Percentiles rank a stretch among this genome's conserved stretches.
phyloP scores from a whole-genome alignment of 192 early-diverging fungal species.

The Dispira simplex region DNA sequence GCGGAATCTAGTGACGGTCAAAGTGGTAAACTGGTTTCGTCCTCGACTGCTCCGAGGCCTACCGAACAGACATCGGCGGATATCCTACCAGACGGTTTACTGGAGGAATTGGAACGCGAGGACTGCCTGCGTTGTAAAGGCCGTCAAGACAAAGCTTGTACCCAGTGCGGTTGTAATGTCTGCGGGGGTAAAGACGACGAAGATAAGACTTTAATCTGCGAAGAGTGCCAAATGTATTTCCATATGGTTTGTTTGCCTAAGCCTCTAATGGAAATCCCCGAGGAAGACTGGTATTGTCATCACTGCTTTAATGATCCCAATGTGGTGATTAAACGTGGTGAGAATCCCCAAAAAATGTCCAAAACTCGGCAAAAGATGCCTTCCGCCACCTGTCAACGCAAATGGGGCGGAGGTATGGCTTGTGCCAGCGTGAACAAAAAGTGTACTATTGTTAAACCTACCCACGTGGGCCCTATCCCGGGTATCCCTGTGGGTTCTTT shows the following conservation, averaged over 20 bases:
- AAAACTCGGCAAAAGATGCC: slow-evolving; percentile 30
- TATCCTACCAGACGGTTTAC: too few species aligned
- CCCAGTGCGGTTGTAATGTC: slow-evolving; percentile 29
- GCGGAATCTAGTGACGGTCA: too few species aligned
- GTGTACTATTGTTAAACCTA: slow-evolving; percentile 22
- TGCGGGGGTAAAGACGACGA: slow-evolving; percentile 38
- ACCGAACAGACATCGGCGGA: too few species aligned
- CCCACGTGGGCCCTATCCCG: slow-evolving; percentile 36
- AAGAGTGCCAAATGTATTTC: slow-evolving; percentile 38
- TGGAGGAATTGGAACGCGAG: not conserved
- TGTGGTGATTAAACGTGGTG: slow-evolving; percentile 19
- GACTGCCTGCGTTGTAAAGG: slow-evolving; percentile 25
- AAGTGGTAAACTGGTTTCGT: not conserved
- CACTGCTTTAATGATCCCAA: slow-evolving; percentile 29
- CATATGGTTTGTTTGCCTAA: slow-evolving; percentile 32
- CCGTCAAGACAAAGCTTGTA: slow-evolving; percentile 16
- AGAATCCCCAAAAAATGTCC: slow-evolving; percentile 23
- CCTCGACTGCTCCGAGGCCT: not conserved
- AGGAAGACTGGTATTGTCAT: slow-evolving; percentile 35
- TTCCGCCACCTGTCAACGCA: slow-evolving; percentile 32
- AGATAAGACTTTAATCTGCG: slow-evolving; percentile 35
- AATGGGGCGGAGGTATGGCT: slow-evolving; percentile 39
- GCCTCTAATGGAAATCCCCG: slow-evolving; percentile 23
- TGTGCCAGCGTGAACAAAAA: slow-evolving; percentile 28
- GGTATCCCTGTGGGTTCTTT: slow-evolving; percentile 37